These are phyloP conservation scores for Fusarium newnesense DNA, from an alignment of 2,329 filamentous ascomycete genomes.

Conservation along the genomic window DNA sequence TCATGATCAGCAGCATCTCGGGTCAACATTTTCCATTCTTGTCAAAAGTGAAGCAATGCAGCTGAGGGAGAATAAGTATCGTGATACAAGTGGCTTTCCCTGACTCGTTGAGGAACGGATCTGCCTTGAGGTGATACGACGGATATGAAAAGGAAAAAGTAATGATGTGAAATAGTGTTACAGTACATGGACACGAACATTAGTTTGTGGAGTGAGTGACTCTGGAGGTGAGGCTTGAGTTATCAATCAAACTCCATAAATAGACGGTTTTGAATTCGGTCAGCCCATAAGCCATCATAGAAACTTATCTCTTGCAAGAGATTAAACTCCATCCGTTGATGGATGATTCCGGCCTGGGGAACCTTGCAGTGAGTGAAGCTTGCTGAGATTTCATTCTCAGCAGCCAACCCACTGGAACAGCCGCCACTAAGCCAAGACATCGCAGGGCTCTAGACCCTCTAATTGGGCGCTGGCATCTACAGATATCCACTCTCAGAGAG, in stretches of 20 bases:
- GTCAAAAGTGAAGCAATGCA: constrained; percentile 18
- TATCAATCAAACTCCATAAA: constrained; percentile 18
- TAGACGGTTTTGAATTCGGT: neutral
- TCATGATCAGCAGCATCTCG: constrained; percentile 32
- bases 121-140: constrained; percentile 26
- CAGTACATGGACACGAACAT: neutral
- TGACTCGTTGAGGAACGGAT: constrained; percentile 28
- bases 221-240: constrained; percentile 6
- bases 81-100: constrained; percentile 6
- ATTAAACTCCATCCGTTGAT: neutral
- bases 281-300: neutral
- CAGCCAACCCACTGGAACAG: constrained; percentile 34
- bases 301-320: neutral
- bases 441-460: neutral
- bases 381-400: constrained; percentile 27
- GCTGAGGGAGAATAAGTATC: neutral
- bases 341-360: constrained; percentile 17
- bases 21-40: constrained; percentile 31
- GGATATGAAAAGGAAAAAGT: constrained; percentile 6
- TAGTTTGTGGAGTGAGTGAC: neutral
- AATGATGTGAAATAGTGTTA: constrained; percentile 6
- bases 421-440: constrained; percentile 29
- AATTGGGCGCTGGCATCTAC: constrained; percentile 12
- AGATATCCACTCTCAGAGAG: constrained; percentile 11
- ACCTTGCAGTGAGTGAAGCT: constrained; percentile 26